Conservation (phyloP, 2,329 filamentous ascomycete species). For the Pseudogymnoascus destructans region DNA sequence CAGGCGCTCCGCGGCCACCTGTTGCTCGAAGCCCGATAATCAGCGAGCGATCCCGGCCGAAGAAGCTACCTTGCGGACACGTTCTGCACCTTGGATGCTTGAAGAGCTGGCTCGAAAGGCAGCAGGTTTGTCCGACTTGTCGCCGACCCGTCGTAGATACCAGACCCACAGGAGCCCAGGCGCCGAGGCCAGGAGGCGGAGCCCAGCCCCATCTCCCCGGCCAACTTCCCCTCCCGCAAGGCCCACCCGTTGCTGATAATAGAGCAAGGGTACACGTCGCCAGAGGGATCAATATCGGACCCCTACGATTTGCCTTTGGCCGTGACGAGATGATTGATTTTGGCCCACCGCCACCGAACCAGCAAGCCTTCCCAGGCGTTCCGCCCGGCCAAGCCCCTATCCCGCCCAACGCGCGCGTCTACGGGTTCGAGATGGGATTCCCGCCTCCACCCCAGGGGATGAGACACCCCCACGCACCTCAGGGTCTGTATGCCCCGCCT, state of each 20-base stretch:
- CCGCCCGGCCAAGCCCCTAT: slow-evolving; percentile 11
- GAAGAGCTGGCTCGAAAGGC: slow-evolving; percentile 91
- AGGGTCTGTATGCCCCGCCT: neutral
- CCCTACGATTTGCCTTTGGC: slow-evolving; percentile 60
- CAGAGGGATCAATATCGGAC: slow-evolving; percentile 59
- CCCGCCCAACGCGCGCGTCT: slow-evolving; percentile 20
- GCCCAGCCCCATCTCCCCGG: slow-evolving; percentile 20
- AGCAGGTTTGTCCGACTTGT: slow-evolving; percentile 95
- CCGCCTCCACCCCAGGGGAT: slow-evolving; percentile 15
- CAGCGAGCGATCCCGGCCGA: slow-evolving; percentile 74
- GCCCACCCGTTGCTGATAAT: slow-evolving; percentile 26
- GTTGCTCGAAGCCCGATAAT: slow-evolving; percentile 32
- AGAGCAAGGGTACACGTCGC: slow-evolving; percentile 30
- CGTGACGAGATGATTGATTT: slow-evolving; percentile 53
- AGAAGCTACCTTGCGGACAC: slow-evolving; percentile 93
- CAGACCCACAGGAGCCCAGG: slow-evolving; percentile 24
- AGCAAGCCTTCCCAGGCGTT: slow-evolving; percentile 22
- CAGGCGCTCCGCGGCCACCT: slow-evolving; percentile 24
- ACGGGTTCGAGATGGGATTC: slow-evolving; percentile 26
- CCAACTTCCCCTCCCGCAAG: slow-evolving; percentile 17
- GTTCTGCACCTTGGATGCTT: slow-evolving; percentile 90
- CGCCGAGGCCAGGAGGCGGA: slow-evolving; percentile 18
- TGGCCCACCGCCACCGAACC: slow-evolving; percentile 29
- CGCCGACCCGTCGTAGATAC: slow-evolving; percentile 61
- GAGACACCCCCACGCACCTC: neutral